These are phyloP conservation scores for Coniochaeta ligniaria DNA, from an alignment of 2,329 filamentous ascomycete genomes.

Conservation along the genomic window DNA sequence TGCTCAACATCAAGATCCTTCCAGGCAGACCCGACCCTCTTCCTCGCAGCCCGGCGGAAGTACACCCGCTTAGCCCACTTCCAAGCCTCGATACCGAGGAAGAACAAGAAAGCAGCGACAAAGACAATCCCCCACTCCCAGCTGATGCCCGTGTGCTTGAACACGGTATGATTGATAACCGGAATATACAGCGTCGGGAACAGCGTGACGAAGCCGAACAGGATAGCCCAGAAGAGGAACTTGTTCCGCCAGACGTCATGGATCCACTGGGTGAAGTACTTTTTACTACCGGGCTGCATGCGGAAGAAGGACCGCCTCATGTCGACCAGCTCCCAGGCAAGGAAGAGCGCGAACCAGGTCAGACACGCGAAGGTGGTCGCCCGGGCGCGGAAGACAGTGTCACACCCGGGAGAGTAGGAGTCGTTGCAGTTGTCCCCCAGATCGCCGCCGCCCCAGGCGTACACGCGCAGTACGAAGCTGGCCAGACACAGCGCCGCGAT, in stretches of 20 bases:
- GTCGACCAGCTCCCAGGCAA: conserved; percentile 69
- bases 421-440: conserved; percentile 55
- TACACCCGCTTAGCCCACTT: conserved; percentile 52
- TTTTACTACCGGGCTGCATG: conserved; percentile 49
- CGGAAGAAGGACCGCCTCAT: conserved; percentile 63
- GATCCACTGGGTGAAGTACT: conserved; percentile 42
- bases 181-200: conserved; percentile 64
- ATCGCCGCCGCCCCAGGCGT: conserved; percentile 34
- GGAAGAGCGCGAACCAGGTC: conserved; percentile 60
- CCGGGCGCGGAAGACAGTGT: conserved; percentile 54
- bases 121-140: conserved; percentile 70
- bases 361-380: conserved; percentile 64
- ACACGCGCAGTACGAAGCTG: conserved; percentile 54
- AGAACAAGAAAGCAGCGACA: conserved; percentile 50
- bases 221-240: conserved; percentile 58
- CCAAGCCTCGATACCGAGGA: conserved; percentile 59
- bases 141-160: conserved; percentile 60
- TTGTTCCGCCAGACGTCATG: conserved; percentile 61
- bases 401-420: conserved; percentile 39
- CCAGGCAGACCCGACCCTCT: conserved; percentile 14
- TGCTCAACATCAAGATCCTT: conserved; percentile 31
- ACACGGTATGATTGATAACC: conserved; percentile 56
- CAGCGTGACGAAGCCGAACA: conserved; percentile 51
- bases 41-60: conserved; percentile 19
- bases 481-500: conserved; percentile 57